Evolutionary conservation across 495 filamentous ascomycete genomes (phyloP), one percentile per base, ranked within the genome.

Genomic region (Talaromyces adpressus): DNA sequence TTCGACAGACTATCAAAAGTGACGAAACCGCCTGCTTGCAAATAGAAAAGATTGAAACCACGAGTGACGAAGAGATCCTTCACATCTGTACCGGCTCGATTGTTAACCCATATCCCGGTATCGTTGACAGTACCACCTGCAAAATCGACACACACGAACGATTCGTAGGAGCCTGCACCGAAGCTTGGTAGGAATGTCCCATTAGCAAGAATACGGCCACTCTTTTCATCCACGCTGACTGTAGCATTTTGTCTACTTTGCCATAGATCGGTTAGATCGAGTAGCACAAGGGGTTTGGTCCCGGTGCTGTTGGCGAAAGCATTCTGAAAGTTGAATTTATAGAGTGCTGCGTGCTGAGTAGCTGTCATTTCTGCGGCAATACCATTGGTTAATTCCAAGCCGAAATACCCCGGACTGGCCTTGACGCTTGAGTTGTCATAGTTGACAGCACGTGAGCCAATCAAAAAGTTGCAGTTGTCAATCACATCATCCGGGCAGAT

Each of bases 331-430:
- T 79, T 83, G 67, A 92, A 92, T 22, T 77, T 81, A 70, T 91
- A 92, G 14, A 92, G 67, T 8, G 88, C 86, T 3, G 86, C 78
- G 59, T 85, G 86, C 14, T 86, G 79, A 0, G 87, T 77, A 0
- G 81, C 76, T 2, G 88, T 91, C 87, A 92, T 91, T 65, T 90
- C 87, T 4, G 81, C 85, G 5, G 71, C 68, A 29, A 91, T 76
- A 0, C 85, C 82, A 61, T 75, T 84, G 45, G 81, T 75, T 3
- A 92, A 71, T 0, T 81, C 77, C 22, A 92, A 72, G 12, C 75
- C 74, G 66, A 92, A 92, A 65, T 86, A 88, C 1, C 89, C 89
- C 2, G 89, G 89, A 20, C 75, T 74, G 4, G 88, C 87, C 12
- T 77, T 73, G 6, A 91, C 85, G 5, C 78, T 83, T 32, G 73